Percentiles rank a stretch among this genome's conserved stretches.
phyloP scores from a whole-genome alignment of 148 eudicot species.

The Cornus florida region DNA sequence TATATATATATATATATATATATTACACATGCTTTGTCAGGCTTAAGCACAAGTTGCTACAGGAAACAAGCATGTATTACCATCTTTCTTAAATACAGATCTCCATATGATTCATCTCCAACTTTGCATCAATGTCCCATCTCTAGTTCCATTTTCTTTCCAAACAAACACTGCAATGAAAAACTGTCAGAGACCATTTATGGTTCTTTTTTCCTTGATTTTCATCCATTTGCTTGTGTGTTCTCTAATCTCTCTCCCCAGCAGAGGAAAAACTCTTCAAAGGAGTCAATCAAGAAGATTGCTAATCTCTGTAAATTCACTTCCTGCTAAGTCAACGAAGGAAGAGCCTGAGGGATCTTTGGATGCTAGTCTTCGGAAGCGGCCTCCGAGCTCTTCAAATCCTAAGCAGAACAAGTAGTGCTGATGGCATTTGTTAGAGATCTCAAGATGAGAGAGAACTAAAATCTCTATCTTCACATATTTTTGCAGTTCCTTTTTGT shows the following conservation, averaged over 20 bases:
- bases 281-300: slow-evolving; percentile 22
- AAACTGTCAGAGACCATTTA: slow-evolving; percentile 18
- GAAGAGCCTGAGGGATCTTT: slow-evolving; percentile 2
- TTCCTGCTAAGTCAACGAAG: slow-evolving; percentile 9
- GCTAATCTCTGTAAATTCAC: slow-evolving; percentile 7
- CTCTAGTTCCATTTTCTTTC: slow-evolving; percentile 9
- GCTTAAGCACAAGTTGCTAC: slow-evolving; percentile 16
- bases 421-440: neutral
- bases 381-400: slow-evolving; percentile 24
- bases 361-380: neutral
- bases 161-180: slow-evolving; percentile 31
- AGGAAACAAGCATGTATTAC: slow-evolving; percentile 11
- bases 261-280: neutral
- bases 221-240: slow-evolving; percentile 14
- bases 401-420: slow-evolving; percentile 32
- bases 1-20: slow-evolving; percentile 10
- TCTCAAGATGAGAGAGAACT: slow-evolving; percentile 1
- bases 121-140: slow-evolving; percentile 12
- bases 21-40: slow-evolving; percentile 31
- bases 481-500: slow-evolving; percentile 3
- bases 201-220: slow-evolving; percentile 23
- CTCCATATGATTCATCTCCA: neutral
- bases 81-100: slow-evolving; percentile 15
- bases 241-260: slow-evolving; percentile 5
- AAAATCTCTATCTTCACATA: neutral